Percentiles rank a stretch among this genome's conserved stretches.
phyloP scores from a whole-genome alignment of 805 yeast genomes.

The Monosporozyma yasuniensis region DNA sequence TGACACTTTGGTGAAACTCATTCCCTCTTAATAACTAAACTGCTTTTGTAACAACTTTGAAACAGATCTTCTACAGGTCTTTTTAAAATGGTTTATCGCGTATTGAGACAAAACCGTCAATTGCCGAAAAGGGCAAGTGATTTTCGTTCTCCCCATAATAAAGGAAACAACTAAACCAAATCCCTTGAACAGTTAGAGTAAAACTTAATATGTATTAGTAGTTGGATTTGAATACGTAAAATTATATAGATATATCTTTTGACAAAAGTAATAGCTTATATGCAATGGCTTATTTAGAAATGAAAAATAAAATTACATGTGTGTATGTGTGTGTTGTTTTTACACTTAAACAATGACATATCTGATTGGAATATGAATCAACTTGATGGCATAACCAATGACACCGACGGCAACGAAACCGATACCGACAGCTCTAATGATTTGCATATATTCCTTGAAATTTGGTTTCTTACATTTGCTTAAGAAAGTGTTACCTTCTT shows the following conservation, averaged over 20 bases:
- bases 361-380: conserved; percentile 92
- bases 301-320: background rate
- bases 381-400: conserved; percentile 91
- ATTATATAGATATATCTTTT: background rate
- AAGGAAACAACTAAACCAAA: background rate
- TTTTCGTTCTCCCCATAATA: background rate
- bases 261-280: background rate
- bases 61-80: background rate
- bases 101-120: background rate
- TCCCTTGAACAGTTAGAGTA: background rate
- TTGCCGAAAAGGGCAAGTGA: background rate
- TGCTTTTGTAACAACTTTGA: background rate
- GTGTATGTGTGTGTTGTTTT: background rate
- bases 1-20: background rate
- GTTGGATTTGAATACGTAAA: background rate
- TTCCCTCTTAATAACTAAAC: too few species aligned
- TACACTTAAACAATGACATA: conserved; percentile 73
- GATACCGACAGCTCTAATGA: conserved; percentile 90
- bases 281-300: background rate
- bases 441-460: conserved; percentile 75
- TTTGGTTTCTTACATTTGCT: conserved; percentile 91
- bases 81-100: background rate
- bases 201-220: background rate
- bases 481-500: conserved; percentile 83
- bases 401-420: conserved; percentile 97